These are phyloP conservation scores for Eucalyptus pauciflora DNA, from an alignment of 345 rosid species.

Conservation along the genomic window DNA sequence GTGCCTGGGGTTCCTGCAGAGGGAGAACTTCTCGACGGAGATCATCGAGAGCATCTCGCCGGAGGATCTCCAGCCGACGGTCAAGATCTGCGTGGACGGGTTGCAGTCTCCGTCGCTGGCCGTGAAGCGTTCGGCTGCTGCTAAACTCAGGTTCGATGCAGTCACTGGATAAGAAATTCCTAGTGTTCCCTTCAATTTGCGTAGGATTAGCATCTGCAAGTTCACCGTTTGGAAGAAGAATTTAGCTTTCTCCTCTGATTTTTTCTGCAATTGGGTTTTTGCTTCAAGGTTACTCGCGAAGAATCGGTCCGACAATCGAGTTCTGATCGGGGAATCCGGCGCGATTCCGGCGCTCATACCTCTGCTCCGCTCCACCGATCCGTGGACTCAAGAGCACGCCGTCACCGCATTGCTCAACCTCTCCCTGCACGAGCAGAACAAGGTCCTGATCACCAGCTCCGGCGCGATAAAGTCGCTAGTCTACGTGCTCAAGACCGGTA, in stretches of 20 bases:
- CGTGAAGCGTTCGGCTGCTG: constrained; percentile 87
- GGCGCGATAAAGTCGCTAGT: constrained; percentile 86
- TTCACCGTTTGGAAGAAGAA: background rate
- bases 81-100: constrained; percentile 82
- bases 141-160: constrained; percentile 29
- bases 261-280: background rate
- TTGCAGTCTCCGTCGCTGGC: constrained; percentile 64
- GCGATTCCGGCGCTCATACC: constrained; percentile 79
- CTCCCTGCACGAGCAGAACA: constrained; percentile 69
- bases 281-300: constrained; percentile 54
- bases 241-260: background rate
- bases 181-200: background rate
- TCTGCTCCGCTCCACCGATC: constrained; percentile 74
- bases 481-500: constrained; percentile 83
- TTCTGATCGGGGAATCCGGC: constrained; percentile 85
- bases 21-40: constrained; percentile 84
- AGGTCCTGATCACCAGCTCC: constrained; percentile 37
- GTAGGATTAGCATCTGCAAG: background rate
- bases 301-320: constrained; percentile 79
- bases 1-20: constrained; percentile 66
- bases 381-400: constrained; percentile 92
- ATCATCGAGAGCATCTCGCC: constrained; percentile 90
- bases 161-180: background rate
- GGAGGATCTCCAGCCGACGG: constrained; percentile 94
- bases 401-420: constrained; percentile 86